A percentile compares a stretch with the other conserved stretches of the same genome.
Conservation (phyloP, 2,329 filamentous ascomycete species). For the Leptoxyphium fumago region DNA sequence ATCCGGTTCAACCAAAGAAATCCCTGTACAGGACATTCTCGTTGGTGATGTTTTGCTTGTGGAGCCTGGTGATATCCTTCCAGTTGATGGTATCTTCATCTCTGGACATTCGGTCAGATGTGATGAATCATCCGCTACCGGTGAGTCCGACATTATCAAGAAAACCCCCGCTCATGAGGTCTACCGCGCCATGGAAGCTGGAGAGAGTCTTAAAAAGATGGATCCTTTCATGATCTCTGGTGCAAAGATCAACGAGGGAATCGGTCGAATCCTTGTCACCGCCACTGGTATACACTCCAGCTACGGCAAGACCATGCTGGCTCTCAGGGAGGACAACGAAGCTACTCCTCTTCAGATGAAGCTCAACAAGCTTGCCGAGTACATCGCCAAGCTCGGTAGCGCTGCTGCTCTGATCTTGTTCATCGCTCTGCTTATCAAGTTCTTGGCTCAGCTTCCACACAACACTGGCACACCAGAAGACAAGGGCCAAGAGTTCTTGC, state of each 20-base stretch:
- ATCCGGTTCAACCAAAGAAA: slow-evolving; percentile 55
- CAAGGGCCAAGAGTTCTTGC: slow-evolving; percentile 60
- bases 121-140: slow-evolving; percentile 63
- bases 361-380: slow-evolving; percentile 61
- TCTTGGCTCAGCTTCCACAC: slow-evolving; percentile 51
- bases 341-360: slow-evolving; percentile 68
- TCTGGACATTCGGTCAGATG: slow-evolving; percentile 53
- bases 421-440: slow-evolving; percentile 73
- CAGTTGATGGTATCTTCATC: slow-evolving; percentile 58
- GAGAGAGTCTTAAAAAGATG: slow-evolving; percentile 48
- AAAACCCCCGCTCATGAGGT: slow-evolving; percentile 54
- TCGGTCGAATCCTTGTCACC: slow-evolving; percentile 63
- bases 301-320: slow-evolving; percentile 66
- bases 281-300: slow-evolving; percentile 59
- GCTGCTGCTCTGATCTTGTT: slow-evolving; percentile 68
- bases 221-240: slow-evolving; percentile 84
- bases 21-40: slow-evolving; percentile 55
- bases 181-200: slow-evolving; percentile 47
- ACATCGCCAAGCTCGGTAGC: slow-evolving; percentile 66
- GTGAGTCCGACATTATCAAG: slow-evolving; percentile 58
- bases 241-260: slow-evolving; percentile 60
- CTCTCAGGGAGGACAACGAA: slow-evolving; percentile 59
- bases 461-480: slow-evolving; percentile 43
- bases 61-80: slow-evolving; percentile 58
- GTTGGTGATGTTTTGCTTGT: slow-evolving; percentile 61